Base-by-base conservation (phyloP, 2,329 filamentous ascomycete genomes). In the Chaetomium globosum region DNA sequence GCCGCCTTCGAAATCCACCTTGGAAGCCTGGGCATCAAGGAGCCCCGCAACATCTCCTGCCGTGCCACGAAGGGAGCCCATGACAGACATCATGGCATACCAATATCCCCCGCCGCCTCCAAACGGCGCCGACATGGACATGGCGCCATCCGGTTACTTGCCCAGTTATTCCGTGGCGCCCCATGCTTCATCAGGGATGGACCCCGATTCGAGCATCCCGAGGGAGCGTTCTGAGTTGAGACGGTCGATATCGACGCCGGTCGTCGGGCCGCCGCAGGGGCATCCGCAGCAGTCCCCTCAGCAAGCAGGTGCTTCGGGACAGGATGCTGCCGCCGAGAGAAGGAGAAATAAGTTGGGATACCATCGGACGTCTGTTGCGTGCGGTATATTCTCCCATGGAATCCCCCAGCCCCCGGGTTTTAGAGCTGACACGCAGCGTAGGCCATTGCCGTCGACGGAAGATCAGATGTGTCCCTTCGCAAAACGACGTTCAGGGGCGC, bases 351-450 rank as follows among this genome's bases (percentile, higher is more conserved):
- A 96, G 79, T 83, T 98, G 67, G 94, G 94, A 48, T 98, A 98
- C 76, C 94, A 97, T 80, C 87, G 94, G 74, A 97, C 93, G 43
- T 96, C 93, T 53, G 92, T 97, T 72, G 95, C 94, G 71, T 98
- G 94, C 81, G 90, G 94, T 98, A 85, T 93, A 87, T 55, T 65
- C 65, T 64, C 62, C 58, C 57, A 60, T 52, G 54, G 49, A 67
- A 64, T 49, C 56, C 57, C 33, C 33, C 33, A 64, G 49, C 56
- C 57, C 46, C 23, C n/a, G 5, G 31, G n/a, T n/a, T 1, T 63
- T 49, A 51, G 16, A 61, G 60, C 70, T 72, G 48, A 72, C 48
- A 61, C 58, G 43, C 16, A 31, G 28, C 21, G 9, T 61, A 97
- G 94, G 90, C 63, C 92, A 97, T 75, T 98, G 94, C 76, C 91